These are phyloP conservation scores for Metschnikowia dekortorum DNA, from an alignment of 805 yeast species.

Conservation along the genomic window DNA sequence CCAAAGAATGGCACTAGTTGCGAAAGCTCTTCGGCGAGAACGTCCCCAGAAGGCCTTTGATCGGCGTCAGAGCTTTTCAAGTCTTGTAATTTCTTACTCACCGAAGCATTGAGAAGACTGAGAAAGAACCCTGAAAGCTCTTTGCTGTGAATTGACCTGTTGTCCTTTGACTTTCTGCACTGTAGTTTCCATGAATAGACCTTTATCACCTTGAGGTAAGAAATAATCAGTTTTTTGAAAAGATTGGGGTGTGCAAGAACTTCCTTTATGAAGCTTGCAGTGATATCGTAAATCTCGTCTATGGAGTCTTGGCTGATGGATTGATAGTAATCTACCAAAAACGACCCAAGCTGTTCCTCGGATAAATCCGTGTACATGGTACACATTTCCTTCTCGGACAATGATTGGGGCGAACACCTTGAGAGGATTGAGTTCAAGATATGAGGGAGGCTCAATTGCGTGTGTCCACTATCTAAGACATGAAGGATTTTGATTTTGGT, in stretches of 20 bases:
- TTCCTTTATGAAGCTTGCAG: constrained; percentile 58
- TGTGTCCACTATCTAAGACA: constrained; percentile 78
- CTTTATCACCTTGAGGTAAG: constrained; percentile 48
- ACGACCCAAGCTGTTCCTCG: constrained; percentile 43
- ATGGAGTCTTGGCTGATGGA: constrained; percentile 72
- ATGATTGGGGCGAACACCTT: constrained; percentile 35
- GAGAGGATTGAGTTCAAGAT: constrained; percentile 53
- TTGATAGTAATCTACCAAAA: constrained; percentile 56
- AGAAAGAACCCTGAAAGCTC: constrained; percentile 40
- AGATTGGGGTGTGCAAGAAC: constrained; percentile 42
- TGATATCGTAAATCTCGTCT: constrained; percentile 70
- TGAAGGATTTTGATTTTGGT: constrained; percentile 56
- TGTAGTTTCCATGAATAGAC: constrained; percentile 53
- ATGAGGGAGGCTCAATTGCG: constrained; percentile 67
- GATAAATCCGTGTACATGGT: constrained; percentile 45
- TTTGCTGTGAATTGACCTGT: constrained; percentile 29
- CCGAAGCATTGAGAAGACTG: constrained; percentile 21
- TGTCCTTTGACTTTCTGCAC: constrained; percentile 55
- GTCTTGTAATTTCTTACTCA: constrained; percentile 5
- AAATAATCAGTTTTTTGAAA: constrained; percentile 50
- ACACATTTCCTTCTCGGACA: constrained; percentile 37
- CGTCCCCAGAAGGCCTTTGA: constrained; percentile 25
- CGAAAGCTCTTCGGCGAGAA: constrained; percentile 20
- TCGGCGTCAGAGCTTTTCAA: neutral
- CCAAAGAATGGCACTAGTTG: constrained; percentile 24